Evolutionary conservation across 73 alveolate species (phyloP), one percentile per base, ranked within the genome.

Genomic region (Tetrahymena elliotti): DNA sequence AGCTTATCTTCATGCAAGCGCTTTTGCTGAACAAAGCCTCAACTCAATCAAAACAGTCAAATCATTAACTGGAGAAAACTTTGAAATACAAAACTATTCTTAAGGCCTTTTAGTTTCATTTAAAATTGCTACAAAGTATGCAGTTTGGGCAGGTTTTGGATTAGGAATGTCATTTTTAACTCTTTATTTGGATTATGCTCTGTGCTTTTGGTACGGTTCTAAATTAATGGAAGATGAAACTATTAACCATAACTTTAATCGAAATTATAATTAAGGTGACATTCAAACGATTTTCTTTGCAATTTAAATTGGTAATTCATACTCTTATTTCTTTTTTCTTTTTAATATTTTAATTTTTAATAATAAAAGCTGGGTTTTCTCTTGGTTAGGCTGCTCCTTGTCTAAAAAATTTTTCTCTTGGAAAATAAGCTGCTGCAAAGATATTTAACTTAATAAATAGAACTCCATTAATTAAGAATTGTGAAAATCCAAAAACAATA

Each of bases 11-110:
- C 95, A 94, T 94, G 99, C 95, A 94, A 98, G 93, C 95, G 98
- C 94, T 93, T 93, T 92, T 31, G 99, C 99, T 22, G 99, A 98
- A 92, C 96, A 98, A 97, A 98, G 98, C 5, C 95, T 98, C n/a
- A 94, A 96, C 83, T 98, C 98, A 22, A 97, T 98, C 38, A 98
- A 96, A 94, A 97, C 96, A 39, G 96, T 94, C 15, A 94, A 94
- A 68, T 68, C 88, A 0, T 36, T 93, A n/a, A 33, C 53, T 4
- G 95, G 95, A 93, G 95, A 93, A 41, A 54, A 93, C 16, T 93
- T 93, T 16, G 95, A 93, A 39, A 37, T 37, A 0, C 13, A 37
- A 47, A 93, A 93, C 22, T 93, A 93, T 39, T 38, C 83, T 4
- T 15, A 93, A 39, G 53, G 92, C 1, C n/a, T 93, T 3, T 41